phyloP scores from a whole-genome alignment of 2,329 filamentous ascomycete genomes.

The Botrytis aclada region DNA sequence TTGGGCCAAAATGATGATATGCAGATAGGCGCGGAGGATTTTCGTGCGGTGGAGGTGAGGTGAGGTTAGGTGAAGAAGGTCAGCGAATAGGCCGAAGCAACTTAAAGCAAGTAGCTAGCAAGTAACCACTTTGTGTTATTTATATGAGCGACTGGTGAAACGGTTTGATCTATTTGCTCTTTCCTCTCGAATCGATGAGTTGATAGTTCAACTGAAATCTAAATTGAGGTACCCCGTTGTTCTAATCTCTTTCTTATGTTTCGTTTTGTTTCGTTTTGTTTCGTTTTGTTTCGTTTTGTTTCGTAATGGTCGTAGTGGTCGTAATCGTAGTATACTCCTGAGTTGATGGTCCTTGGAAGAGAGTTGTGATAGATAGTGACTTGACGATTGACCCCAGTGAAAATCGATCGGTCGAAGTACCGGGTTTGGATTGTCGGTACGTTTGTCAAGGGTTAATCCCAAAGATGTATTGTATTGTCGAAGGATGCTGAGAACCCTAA shows the following conservation, averaged over 20 bases:
- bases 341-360: neutral
- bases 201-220: neutral
- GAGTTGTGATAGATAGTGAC: neutral
- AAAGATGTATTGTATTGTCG: neutral
- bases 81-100: constrained; percentile 13
- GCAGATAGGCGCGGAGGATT: constrained; percentile 20
- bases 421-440: neutral
- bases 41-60: constrained; percentile 9
- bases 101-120: neutral
- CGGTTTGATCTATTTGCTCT: neutral
- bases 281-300: constrained; percentile 3
- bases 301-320: neutral
- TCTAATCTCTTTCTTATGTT: neutral
- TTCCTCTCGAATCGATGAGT: neutral
- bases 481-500: constrained; percentile 1
- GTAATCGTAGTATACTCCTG: neutral
- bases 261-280: constrained; percentile 7
- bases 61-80: neutral
- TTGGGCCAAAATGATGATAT: constrained; percentile 11
- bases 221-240: constrained; percentile 5
- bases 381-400: constrained; percentile 11
- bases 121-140: constrained; percentile 2
- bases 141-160: constrained; percentile 17
- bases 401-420: constrained; percentile 4
- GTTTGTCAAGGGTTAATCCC: neutral